Percentiles rank a stretch among this genome's conserved stretches.
These are phyloP conservation scores for Sporothrix inflata DNA, from an alignment of 2,329 filamentous ascomycete genomes.

Conservation along the genomic window DNA sequence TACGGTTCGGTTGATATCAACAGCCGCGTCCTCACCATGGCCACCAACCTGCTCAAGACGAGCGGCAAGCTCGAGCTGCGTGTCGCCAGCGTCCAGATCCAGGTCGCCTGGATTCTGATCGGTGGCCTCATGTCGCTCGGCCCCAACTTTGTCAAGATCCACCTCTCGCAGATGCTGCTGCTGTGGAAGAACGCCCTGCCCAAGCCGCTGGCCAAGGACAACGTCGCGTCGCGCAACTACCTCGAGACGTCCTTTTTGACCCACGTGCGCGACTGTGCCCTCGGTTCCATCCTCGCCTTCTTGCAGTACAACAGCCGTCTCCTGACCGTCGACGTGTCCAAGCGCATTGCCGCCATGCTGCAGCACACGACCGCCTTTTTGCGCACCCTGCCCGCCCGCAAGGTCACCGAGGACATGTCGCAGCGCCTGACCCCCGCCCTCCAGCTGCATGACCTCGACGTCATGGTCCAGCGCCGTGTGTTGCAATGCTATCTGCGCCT, in stretches of 20 bases:
- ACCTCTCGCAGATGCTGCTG: constrained; percentile 88
- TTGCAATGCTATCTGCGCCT: constrained; percentile 94
- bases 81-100: constrained; percentile 90
- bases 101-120: constrained; percentile 96
- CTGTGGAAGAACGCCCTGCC: constrained; percentile 97
- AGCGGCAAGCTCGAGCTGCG: constrained; percentile 89
- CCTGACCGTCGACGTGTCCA: constrained; percentile 90
- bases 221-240: constrained; percentile 78
- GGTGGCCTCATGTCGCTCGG: constrained; percentile 95
- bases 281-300: constrained; percentile 90
- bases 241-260: constrained; percentile 91
- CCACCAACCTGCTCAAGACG: constrained; percentile 87
- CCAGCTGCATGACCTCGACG: constrained; percentile 85
- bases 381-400: constrained; percentile 80
- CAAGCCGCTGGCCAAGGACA: constrained; percentile 91
- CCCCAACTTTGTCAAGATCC: constrained; percentile 98
- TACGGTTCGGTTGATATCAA: constrained; percentile 97
- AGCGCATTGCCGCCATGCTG: constrained; percentile 88
- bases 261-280: constrained; percentile 90
- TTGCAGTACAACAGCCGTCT: constrained; percentile 90
- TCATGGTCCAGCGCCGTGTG: constrained; percentile 91
- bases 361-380: constrained; percentile 92
- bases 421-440: constrained; percentile 83
- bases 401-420: constrained; percentile 81
- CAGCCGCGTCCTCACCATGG: constrained; percentile 85